These are phyloP conservation scores for Myrica gale DNA, from an alignment of 306 rosid genomes.

Conservation along the genomic window DNA sequence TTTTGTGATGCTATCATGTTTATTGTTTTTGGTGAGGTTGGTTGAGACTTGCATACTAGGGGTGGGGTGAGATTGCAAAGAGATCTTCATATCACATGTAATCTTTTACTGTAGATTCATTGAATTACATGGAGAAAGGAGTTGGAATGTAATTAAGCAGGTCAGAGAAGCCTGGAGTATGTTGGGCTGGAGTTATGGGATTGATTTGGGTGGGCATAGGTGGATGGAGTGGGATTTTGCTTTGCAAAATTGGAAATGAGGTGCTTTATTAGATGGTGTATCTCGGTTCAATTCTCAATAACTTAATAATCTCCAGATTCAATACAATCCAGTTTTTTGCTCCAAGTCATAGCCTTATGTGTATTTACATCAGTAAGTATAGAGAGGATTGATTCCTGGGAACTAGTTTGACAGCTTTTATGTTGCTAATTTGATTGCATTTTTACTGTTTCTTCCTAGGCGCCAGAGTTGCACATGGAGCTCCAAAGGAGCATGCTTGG, in stretches of 20 bases:
- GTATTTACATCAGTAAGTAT: not conserved
- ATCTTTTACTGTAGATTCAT: not conserved
- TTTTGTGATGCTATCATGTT: too few species aligned
- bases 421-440: not conserved
- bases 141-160: not conserved
- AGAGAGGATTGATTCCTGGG: not conserved
- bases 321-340: not conserved
- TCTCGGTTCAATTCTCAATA: not conserved
- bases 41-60: not conserved
- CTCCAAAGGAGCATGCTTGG: constrained; percentile 58
- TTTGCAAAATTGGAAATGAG: not conserved
- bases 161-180: not conserved
- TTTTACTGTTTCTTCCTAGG: constrained; percentile 37
- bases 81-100: not conserved
- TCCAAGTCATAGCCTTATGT: not conserved
- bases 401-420: not conserved
- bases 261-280: not conserved
- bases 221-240: constrained; percentile 1
- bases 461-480: constrained; percentile 71
- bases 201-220: constrained; percentile 6
- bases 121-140: not conserved
- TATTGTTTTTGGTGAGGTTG: too few species aligned
- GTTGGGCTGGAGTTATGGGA: constrained; percentile 2
- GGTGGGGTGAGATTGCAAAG: constrained; percentile 1
- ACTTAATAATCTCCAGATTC: too few species aligned